Evolutionary conservation across 345 rosid species (phyloP).

Genomic region (Erodium maritimum): DNA sequence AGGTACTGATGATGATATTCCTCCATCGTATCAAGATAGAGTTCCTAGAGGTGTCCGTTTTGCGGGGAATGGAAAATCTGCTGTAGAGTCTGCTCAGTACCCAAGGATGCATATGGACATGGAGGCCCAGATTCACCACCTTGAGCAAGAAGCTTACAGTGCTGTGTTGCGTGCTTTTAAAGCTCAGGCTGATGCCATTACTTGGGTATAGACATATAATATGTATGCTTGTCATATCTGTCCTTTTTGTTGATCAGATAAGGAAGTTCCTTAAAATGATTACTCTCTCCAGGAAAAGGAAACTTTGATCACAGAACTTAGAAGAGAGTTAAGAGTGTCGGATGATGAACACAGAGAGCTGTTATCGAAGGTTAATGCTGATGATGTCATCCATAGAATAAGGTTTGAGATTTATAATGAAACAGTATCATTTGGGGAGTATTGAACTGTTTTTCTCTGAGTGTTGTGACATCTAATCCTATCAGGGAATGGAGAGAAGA

Average conservation of each 20-base stretch:
- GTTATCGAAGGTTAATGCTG: conserved; percentile 65
- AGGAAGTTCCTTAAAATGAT: background rate
- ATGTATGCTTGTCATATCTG: conserved; percentile 1
- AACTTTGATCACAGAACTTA: conserved; percentile 81
- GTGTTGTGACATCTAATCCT: conserved; percentile 8
- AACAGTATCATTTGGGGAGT: conserved; percentile 1
- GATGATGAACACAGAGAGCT: conserved; percentile 96
- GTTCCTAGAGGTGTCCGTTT: conserved; percentile 19
- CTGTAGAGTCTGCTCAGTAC: conserved; percentile 25
- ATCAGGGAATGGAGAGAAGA: conserved; percentile 89
- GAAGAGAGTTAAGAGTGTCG: conserved; percentile 89
- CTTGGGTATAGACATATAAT: conserved; percentile 53
- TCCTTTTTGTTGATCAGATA: background rate
- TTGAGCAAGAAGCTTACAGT: conserved; percentile 95
- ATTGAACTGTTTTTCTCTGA: conserved; percentile 6
- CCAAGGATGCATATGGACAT: conserved; percentile 35
- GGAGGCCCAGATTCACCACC: conserved; percentile 85
- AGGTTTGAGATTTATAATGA: conserved; percentile 42
- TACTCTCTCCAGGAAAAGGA: conserved; percentile 63
- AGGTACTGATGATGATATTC: conserved; percentile 41
- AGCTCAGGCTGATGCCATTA: conserved; percentile 95
- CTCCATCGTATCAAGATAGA: conserved; percentile 27
- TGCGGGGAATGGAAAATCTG: conserved; percentile 29
- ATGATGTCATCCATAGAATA: conserved; percentile 66
- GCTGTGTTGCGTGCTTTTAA: conserved; percentile 91